phyloP scores from a whole-genome alignment of 2,329 filamentous ascomycete genomes.

The Paraphaeosphaeria minitans region DNA sequence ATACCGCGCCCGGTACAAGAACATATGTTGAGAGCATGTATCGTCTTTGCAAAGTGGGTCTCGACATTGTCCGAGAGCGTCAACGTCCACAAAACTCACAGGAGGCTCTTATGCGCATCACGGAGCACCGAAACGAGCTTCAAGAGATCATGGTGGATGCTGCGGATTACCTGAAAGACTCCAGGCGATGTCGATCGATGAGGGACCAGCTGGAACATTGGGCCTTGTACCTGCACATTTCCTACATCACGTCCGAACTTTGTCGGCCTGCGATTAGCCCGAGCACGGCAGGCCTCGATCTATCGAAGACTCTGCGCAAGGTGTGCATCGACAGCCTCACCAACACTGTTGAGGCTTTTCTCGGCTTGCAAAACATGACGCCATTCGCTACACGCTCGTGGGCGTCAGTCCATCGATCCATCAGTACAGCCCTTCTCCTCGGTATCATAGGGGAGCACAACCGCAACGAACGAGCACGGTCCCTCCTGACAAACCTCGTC shows the following conservation, averaged over 20 bases:
- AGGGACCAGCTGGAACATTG: conserved; percentile 64
- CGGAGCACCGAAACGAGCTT: conserved; percentile 62
- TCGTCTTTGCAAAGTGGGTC: conserved; percentile 60
- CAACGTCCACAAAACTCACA: conserved; percentile 59
- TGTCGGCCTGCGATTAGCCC: conserved; percentile 65
- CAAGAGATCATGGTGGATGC: conserved; percentile 63
- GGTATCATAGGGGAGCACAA: conserved; percentile 53
- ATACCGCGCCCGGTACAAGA: conserved; percentile 55
- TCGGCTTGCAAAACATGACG: conserved; percentile 61
- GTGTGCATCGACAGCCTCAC: conserved; percentile 62
- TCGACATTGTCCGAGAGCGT: conserved; percentile 65
- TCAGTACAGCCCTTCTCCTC: conserved; percentile 52
- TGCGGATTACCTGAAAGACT: conserved; percentile 62
- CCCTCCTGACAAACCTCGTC: conserved; percentile 53
- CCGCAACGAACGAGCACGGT: conserved; percentile 52
- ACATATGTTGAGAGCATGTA: conserved; percentile 65
- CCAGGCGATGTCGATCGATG: conserved; percentile 53
- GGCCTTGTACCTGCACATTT: conserved; percentile 65
- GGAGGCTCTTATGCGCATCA: conserved; percentile 60
- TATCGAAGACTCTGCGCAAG: conserved; percentile 56
- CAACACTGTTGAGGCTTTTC: conserved; percentile 64
- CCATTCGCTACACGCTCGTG: conserved; percentile 51
- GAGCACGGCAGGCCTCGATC: conserved; percentile 50
- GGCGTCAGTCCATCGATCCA: conserved; percentile 51
- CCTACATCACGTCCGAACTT: conserved; percentile 66